A percentile compares a stretch with the other conserved stretches of the same genome.
phyloP scores from a whole-genome alignment of 2,329 filamentous ascomycete species.

The Rhexocercosporidium sp. region DNA sequence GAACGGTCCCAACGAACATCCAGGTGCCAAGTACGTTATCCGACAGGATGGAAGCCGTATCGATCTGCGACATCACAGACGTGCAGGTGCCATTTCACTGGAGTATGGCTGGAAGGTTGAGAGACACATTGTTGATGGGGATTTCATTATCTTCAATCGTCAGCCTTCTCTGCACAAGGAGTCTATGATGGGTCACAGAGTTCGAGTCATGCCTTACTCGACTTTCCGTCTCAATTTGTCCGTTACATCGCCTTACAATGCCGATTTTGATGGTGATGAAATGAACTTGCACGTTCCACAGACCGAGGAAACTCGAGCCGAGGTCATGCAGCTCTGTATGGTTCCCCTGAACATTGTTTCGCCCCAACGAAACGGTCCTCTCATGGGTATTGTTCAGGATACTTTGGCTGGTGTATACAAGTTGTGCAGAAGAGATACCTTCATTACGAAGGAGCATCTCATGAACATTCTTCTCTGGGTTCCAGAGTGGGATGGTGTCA shows the following conservation, averaged over 20 bases:
- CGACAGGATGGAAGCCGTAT: conserved; percentile 92
- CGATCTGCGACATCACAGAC: conserved; percentile 91
- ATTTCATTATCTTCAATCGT: conserved; percentile 99
- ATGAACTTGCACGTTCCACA: conserved; percentile 99
- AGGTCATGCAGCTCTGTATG: conserved; percentile 92
- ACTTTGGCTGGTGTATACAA: conserved; percentile 97
- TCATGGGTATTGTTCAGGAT: conserved; percentile 99
- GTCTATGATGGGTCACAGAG: conserved; percentile 99
- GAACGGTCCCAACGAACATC: conserved; percentile 93
- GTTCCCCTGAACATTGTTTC: conserved; percentile 99
- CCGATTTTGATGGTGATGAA: conserved; percentile 99
- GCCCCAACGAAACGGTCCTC: conserved; percentile 91
- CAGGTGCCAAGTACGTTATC: conserved; percentile 95
- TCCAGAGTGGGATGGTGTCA: conserved; percentile 94
- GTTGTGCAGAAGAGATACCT: conserved; percentile 89
- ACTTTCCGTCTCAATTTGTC: conserved; percentile 98
- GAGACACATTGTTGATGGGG: conserved; percentile 91
- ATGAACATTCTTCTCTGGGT: conserved; percentile 99
- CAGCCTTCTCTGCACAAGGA: conserved; percentile 99
- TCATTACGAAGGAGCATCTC: conserved; percentile 86
- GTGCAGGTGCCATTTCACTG: conserved; percentile 79
- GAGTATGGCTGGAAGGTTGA: conserved; percentile 99
- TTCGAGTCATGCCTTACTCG: conserved; percentile 98
- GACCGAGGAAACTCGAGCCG: conserved; percentile 93
- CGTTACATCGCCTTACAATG: conserved; percentile 98